Conservation (phyloP, 345 rosid genomes). For the Eucalyptus cloeziana region DNA sequence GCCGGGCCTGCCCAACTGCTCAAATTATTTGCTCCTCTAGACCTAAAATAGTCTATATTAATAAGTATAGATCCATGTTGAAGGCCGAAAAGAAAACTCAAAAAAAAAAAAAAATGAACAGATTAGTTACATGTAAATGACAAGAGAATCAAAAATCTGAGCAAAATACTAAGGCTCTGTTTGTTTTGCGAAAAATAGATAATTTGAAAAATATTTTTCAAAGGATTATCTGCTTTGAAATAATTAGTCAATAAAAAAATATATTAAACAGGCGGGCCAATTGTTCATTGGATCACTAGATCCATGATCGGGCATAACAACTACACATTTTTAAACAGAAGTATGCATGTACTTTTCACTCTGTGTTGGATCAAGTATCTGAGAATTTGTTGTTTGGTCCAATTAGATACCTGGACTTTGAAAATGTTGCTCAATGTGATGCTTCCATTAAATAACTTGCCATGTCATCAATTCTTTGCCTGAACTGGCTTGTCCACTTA, state of each 20-base stretch:
- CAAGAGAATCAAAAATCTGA: fast-evolving
- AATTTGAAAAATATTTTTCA: too few species aligned
- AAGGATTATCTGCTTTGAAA: fast-evolving
- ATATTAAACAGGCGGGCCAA: fast-evolving
- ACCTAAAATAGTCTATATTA: neutral
- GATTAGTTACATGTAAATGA: neutral
- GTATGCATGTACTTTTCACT: neutral
- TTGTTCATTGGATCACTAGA: neutral
- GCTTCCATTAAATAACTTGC: neutral
- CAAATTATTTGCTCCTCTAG: neutral
- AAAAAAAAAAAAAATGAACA: neutral
- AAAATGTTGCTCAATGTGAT: neutral
- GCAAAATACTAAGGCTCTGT: fast-evolving
- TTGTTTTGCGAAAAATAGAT: fast-evolving
- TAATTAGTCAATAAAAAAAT: too few species aligned
- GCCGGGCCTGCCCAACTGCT: neutral
- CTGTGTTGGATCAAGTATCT: too few species aligned
- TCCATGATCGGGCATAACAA: fast-evolving
- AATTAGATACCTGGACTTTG: neutral
- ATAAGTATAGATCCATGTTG: neutral
- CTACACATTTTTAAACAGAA: fast-evolving
- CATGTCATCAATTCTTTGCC: neutral
- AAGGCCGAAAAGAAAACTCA: neutral
- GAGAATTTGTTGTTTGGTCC: neutral
- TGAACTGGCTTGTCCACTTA: neutral